Conservation (phyloP, 2,329 filamentous ascomycete species). For the Cordyceps fumosorosea region DNA sequence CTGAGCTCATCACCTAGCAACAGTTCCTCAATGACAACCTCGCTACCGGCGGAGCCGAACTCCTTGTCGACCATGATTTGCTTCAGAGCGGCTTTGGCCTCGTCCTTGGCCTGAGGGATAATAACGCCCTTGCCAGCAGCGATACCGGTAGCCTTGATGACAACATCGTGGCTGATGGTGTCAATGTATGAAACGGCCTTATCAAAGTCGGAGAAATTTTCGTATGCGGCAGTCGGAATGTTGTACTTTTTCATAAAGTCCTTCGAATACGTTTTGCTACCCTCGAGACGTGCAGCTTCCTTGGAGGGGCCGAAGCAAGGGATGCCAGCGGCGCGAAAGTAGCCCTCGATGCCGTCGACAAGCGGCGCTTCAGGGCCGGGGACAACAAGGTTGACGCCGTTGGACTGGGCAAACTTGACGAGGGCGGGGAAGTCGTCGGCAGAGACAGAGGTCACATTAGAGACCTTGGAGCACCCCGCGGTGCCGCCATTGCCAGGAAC, state of each 20-base stretch:
- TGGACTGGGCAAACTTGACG: conserved; percentile 65
- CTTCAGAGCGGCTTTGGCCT: conserved; percentile 74
- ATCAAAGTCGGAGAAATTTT: conserved; percentile 77
- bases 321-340: conserved; percentile 69
- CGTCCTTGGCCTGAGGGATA: conserved; percentile 72
- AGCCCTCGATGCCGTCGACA: conserved; percentile 80
- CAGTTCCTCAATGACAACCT: conserved; percentile 94
- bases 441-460: conserved; percentile 63
- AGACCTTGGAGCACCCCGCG: conserved; percentile 59
- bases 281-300: conserved; percentile 83
- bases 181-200: conserved; percentile 70
- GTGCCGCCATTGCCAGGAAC: conserved; percentile 82
- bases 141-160: conserved; percentile 90
- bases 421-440: conserved; percentile 73
- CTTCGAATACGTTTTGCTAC: conserved; percentile 94
- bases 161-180: conserved; percentile 62
- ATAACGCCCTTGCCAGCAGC: conserved; percentile 96
- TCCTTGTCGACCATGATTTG: conserved; percentile 86
- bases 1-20: conserved; percentile 87
- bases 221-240: conserved; percentile 86
- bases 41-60: conserved; percentile 79
- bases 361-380: conserved; percentile 92
- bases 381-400: conserved; percentile 74
- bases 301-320: conserved; percentile 80
- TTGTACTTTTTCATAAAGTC: conserved; percentile 91